These are phyloP conservation scores for Fomitiporia mediterranea DNA, from an alignment of 1,284 basidiomycete genomes.

Conservation along the genomic window DNA sequence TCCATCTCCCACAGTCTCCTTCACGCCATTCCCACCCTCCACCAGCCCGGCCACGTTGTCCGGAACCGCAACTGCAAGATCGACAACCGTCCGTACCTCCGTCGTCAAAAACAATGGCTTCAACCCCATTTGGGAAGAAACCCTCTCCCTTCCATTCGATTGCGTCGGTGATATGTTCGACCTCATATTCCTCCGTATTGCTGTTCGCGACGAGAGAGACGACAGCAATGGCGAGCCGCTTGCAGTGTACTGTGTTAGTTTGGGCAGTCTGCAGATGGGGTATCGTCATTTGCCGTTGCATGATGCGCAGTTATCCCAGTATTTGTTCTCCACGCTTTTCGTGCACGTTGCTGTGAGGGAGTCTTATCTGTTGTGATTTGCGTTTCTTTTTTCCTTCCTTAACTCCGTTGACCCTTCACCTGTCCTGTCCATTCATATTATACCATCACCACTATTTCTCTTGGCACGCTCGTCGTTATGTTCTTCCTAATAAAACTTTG, in stretches of 20 bases:
- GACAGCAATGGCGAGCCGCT: slow-evolving; percentile 61
- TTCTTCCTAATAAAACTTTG: background rate
- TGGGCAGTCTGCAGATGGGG: slow-evolving; percentile 67
- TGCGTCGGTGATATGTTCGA: slow-evolving; percentile 75
- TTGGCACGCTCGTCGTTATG: background rate
- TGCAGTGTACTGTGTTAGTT: slow-evolving; percentile 64
- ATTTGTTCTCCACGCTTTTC: slow-evolving; percentile 86
- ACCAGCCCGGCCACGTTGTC: slow-evolving; percentile 32
- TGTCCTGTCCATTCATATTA: background rate
- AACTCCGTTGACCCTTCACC: background rate
- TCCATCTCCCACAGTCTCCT: slow-evolving; percentile 26
- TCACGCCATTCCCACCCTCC: background rate
- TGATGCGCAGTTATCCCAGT: slow-evolving; percentile 77
- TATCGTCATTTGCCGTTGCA: slow-evolving; percentile 86
- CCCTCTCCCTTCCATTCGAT: slow-evolving; percentile 64
- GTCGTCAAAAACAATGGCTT: slow-evolving; percentile 82
- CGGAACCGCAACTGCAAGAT: slow-evolving; percentile 23
- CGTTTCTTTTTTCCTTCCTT: background rate
- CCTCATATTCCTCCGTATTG: slow-evolving; percentile 78
- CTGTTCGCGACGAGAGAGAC: slow-evolving; percentile 54
- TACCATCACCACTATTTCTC: background rate
- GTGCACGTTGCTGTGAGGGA: slow-evolving; percentile 54
- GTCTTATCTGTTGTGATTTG: background rate
- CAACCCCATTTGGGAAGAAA: slow-evolving; percentile 85
- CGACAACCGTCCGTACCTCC: slow-evolving; percentile 43